Evolutionary conservation across 2,329 filamentous ascomycete species (phyloP).

Genomic region (Paraphaeosphaeria sporulosa): DNA sequence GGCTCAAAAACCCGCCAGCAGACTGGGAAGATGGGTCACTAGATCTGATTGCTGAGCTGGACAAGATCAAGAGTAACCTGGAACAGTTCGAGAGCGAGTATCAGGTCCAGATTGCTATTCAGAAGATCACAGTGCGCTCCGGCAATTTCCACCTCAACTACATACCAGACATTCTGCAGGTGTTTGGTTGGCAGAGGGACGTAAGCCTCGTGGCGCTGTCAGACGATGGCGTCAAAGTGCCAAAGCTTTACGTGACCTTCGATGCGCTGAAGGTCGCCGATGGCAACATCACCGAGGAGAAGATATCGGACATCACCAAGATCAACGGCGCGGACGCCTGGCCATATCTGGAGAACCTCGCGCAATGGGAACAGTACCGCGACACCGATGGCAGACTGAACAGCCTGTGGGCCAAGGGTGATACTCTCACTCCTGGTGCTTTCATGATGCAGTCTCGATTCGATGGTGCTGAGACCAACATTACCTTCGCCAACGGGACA

Average conservation of each 20-base stretch:
- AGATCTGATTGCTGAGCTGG: slow-evolving; percentile 45
- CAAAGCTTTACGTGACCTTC: slow-evolving; percentile 39
- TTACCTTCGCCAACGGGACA: slow-evolving; percentile 45
- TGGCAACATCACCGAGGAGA: slow-evolving; percentile 18
- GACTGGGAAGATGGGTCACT: slow-evolving; percentile 43
- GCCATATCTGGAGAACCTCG: slow-evolving; percentile 29
- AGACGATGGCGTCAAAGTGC: slow-evolving; percentile 39
- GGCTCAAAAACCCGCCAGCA: slow-evolving; percentile 43
- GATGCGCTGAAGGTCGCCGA: slow-evolving; percentile 25
- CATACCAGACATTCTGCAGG: slow-evolving; percentile 35
- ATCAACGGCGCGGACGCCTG: slow-evolving; percentile 38
- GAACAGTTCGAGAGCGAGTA: slow-evolving; percentile 45
- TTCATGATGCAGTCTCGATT: slow-evolving; percentile 29
- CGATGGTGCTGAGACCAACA: slow-evolving; percentile 31
- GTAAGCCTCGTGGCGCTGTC: slow-evolving; percentile 39
- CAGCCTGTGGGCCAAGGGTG: slow-evolving; percentile 32
- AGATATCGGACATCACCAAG: slow-evolving; percentile 35
- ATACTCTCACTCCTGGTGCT: slow-evolving; percentile 26
- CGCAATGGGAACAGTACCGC: slow-evolving; percentile 28
- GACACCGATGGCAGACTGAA: slow-evolving; percentile 33
- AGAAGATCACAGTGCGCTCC: slow-evolving; percentile 31
- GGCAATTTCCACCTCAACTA: slow-evolving; percentile 41
- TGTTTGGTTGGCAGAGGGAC: slow-evolving; percentile 28
- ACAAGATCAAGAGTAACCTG: slow-evolving; percentile 41
- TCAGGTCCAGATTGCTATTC: slow-evolving; percentile 45